Conservation (phyloP, 2,329 filamentous ascomycete species). For the Aaosphaeria pasadenensis region DNA sequence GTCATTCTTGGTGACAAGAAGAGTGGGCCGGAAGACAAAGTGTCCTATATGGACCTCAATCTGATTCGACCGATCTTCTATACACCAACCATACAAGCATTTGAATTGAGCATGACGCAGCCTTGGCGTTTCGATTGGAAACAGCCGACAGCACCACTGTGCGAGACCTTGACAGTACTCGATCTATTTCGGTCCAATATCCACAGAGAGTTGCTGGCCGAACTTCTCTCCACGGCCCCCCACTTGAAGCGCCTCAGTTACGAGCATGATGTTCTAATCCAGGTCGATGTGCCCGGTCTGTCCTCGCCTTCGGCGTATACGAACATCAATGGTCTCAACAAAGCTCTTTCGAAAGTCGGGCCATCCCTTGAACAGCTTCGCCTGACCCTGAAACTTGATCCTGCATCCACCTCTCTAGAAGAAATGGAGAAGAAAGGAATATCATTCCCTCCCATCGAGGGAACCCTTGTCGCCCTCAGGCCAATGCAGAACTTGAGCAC, state of each 20-base stretch:
- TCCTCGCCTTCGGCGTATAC: constrained; percentile 7
- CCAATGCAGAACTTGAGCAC: constrained; percentile 12
- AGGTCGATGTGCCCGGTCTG: neutral
- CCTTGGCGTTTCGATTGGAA: constrained; percentile 21
- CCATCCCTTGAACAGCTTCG: constrained; percentile 15
- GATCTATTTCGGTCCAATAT: constrained; percentile 22
- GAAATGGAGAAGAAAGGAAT: constrained; percentile 13
- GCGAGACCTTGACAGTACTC: constrained; percentile 12
- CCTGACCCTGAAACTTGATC: constrained; percentile 14
- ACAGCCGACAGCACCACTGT: constrained; percentile 10
- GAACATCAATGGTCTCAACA: constrained; percentile 18
- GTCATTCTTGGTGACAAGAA: constrained; percentile 16
- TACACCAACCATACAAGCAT: constrained; percentile 12
- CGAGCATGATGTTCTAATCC: constrained; percentile 16
- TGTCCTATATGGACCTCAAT: constrained; percentile 21
- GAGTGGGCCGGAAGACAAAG: constrained; percentile 6
- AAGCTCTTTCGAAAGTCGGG: constrained; percentile 13
- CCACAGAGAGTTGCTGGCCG: constrained; percentile 13
- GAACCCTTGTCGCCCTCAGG: constrained; percentile 17
- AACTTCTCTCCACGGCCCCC: constrained; percentile 16
- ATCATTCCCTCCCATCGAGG: constrained; percentile 17
- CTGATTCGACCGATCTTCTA: constrained; percentile 23
- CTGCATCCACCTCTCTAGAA: constrained; percentile 14
- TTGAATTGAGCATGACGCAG: constrained; percentile 20
- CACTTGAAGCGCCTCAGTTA: constrained; percentile 15